phyloP scores from a whole-genome alignment of 495 filamentous ascomycete genomes.

The Hypoxylon crocopeplum region DNA sequence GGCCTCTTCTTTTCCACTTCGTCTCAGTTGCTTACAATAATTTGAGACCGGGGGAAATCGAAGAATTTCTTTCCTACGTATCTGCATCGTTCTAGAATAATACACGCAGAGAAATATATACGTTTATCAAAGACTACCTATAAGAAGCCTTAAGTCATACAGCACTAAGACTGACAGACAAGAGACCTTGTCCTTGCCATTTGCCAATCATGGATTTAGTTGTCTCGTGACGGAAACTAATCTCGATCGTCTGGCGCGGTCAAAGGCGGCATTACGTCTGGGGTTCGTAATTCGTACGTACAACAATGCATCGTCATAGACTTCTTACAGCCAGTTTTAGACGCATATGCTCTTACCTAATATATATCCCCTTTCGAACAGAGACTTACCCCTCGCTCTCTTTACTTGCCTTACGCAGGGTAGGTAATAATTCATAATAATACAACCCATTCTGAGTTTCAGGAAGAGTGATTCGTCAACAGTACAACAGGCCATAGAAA shows the following conservation, averaged over 20 bases:
- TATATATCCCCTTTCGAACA: too few relatives aligned
- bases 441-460: neutral
- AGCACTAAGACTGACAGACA: neutral
- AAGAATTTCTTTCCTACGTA: too few relatives aligned
- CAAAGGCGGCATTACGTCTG: slow-evolving; percentile 31
- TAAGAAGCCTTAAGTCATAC: too few relatives aligned
- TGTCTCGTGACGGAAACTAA: slow-evolving; percentile 17
- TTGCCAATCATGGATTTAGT: neutral
- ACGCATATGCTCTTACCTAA: slow-evolving; percentile 9
- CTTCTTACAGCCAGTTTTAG: neutral
- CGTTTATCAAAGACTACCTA: too few relatives aligned
- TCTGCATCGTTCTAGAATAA: neutral
- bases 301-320: slow-evolving; percentile 25
- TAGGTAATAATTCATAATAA: neutral
- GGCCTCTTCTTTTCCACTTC: slow-evolving; percentile 17
- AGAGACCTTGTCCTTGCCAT: neutral
- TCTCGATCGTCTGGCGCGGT: slow-evolving; percentile 27
- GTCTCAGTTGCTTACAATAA: neutral
- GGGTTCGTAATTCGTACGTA: slow-evolving; percentile 13
- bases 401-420: too few relatives aligned
- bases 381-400: too few relatives aligned
- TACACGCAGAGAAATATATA: neutral
- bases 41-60: too few relatives aligned
- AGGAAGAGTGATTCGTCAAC: slow-evolving; percentile 11
- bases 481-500: neutral